Base-by-base conservation (phyloP, 2,329 filamentous ascomycete genomes). In the Ustilaginoidea virens region DNA sequence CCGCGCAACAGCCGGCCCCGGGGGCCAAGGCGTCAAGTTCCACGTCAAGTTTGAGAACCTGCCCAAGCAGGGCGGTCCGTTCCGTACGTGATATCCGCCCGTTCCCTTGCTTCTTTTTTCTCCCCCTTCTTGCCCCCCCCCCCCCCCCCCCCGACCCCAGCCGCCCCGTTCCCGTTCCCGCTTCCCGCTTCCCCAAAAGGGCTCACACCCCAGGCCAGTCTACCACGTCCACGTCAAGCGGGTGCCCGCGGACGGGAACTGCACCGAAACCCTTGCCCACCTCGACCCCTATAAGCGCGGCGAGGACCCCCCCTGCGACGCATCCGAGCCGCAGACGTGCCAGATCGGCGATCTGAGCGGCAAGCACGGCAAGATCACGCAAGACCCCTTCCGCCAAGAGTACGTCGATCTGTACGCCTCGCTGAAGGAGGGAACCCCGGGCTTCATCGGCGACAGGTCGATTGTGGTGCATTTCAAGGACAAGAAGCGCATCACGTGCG, bases 291-390 rank as follows among this genome's bases (percentile, higher is more conserved):
- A 64, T 48, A 47, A 61, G 28, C 74, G 76, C 28, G 71, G 70
- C 37, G 70, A 82, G 44, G 52, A 51, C 2, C 58, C 72, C 4
- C 42, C 63, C 5, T 87, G 80, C 53, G 60, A 82, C 43, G 21
- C 53, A 8, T 40, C 47, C 7, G 45, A 55, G 5, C 74, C 74
- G 6, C 52, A 66, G 36, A 73, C 69, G 7, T 90, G 80, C 57
- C 71, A 87, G 53, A 69, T 80, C 8, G 80, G 81, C 38, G 80
- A 87, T 48, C 60, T 85, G 32, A 68, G 69, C 41, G 80, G 80
- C 46, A 87, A 87, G 57, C 59, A 77, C 43, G 78, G 78, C 36
- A 61, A 61, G 35, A 66, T 80, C 42, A 58, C 51, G 16, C 48
- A 51, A 17, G 60, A 63, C 36, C 55, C 62, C 9, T 74, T 63